Evolutionary conservation across 129 eudicot genomes (phyloP).

Genomic region (Flaveria robusta): DNA sequence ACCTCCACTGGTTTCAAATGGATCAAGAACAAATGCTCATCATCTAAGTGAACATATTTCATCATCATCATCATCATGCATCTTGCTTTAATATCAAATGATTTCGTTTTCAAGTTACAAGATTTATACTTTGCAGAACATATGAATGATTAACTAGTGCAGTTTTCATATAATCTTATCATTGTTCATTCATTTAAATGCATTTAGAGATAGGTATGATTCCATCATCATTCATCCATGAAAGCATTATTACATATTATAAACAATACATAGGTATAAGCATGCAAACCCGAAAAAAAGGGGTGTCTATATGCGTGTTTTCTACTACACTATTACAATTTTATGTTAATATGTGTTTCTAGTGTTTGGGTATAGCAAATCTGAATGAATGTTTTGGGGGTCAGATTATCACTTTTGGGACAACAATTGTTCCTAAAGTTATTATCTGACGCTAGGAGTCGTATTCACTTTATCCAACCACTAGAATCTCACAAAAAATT

Average conservation of each 20-base stretch:
- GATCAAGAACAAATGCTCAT: conserved; percentile 53
- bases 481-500: background rate
- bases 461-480: background rate
- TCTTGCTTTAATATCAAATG: conserved; percentile 16
- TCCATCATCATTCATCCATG: background rate
- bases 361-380: background rate
- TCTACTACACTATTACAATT: background rate
- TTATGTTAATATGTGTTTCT: background rate
- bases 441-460: background rate
- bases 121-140: conserved; percentile 26
- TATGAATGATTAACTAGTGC: conserved; percentile 21
- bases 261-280: background rate
- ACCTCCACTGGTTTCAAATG: conserved; percentile 51
- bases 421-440: background rate
- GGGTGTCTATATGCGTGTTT: background rate
- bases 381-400: background rate
- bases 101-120: conserved; percentile 23
- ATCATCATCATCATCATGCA: background rate
- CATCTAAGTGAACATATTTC: conserved; percentile 36
- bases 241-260: background rate
- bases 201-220: background rate
- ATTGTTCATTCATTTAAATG: conserved; percentile 5
- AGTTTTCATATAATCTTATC: conserved; percentile 10
- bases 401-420: background rate
- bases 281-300: background rate